Evolutionary conservation across 2,329 filamentous ascomycete genomes (phyloP), one percentile per base, ranked within the genome.

Genomic region (Aspergillus amoenus): DNA sequence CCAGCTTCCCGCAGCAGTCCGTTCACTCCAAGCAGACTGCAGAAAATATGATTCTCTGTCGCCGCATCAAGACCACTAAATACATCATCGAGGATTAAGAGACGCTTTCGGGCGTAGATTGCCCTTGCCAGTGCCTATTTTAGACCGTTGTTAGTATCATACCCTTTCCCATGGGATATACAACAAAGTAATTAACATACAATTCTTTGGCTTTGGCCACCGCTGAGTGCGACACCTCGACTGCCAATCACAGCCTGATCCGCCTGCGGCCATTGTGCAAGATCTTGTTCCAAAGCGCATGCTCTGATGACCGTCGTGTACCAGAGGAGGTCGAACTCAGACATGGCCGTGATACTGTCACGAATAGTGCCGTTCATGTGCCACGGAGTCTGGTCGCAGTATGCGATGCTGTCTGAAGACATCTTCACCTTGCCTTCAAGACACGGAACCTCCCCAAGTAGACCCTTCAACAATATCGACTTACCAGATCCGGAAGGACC

Each of bases 401-500:
- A 79, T 4, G 76, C 75, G 15, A 77, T 64, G 41, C 70, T 70
- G 4, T 64, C 46, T 1, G 69, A 66, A 0, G 66, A 59, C 21
- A 74, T 43, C 13, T 70, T 63, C 15, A 77, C 17, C 77, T 77
- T 17, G 64, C 55, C 4, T 68, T 51, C 27, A 9, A 82, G 57
- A 18, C 66, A 69, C 3, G 73, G 70, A 0, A 76, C 69, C 57
- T 81, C 79, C 22, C 78, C 77, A 0, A 81, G 71, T 12, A 81
- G 63, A n/a, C 73, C 70, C 55, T 78, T 78, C 5, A 80, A 69
- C 4, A 84, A 63, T 4, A 80, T 81, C n/a, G 81, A 82, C 57
- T 83, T 84, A 3, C 81, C 81, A 57, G 77, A 81, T 4, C 79
- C 81, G 22, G 81, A 78, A 12, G 81, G 80, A 13, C 80, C 81